Conservation (phyloP, 495 filamentous ascomycete genomes). For the Xylaria intraflava region DNA sequence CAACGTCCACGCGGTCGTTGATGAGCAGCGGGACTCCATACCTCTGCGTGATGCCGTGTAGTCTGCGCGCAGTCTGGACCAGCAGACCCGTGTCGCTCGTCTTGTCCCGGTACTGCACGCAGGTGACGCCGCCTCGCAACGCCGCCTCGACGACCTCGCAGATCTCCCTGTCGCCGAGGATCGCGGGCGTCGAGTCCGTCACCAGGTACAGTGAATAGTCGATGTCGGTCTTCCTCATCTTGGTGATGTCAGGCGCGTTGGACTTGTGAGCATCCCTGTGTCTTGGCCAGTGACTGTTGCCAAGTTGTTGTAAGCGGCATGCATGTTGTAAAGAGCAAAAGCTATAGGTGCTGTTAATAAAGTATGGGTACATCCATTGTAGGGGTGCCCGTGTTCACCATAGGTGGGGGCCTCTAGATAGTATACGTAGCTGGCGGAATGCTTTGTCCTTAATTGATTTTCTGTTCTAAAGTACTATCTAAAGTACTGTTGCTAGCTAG, state of each 20-base stretch:
- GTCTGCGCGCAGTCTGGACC: slow-evolving; percentile 58
- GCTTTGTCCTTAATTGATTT: slow-evolving; percentile 4
- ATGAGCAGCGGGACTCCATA: slow-evolving; percentile 77
- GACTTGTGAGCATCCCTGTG: too few relatives aligned
- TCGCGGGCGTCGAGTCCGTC: slow-evolving; percentile 78
- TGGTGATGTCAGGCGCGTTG: neutral
- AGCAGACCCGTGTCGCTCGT: slow-evolving; percentile 66
- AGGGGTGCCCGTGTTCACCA: too few relatives aligned
- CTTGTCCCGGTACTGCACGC: slow-evolving; percentile 91
- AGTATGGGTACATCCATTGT: too few relatives aligned
- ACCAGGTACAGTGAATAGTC: slow-evolving; percentile 75
- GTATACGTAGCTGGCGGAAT: neutral
- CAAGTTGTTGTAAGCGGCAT: neutral
- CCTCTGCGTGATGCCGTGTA: slow-evolving; percentile 62
- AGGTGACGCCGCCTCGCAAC: slow-evolving; percentile 72
- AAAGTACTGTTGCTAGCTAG: slow-evolving; percentile 9
- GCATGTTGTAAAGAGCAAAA: too few relatives aligned
- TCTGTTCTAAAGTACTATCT: neutral
- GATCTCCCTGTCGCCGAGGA: slow-evolving; percentile 61
- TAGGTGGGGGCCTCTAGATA: too few relatives aligned
- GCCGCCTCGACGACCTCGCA: slow-evolving; percentile 69
- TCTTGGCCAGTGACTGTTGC: too few relatives aligned
- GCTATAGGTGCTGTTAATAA: too few relatives aligned
- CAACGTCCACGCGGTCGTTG: slow-evolving; percentile 94
- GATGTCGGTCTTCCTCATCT: slow-evolving; percentile 27